Evolutionary conservation across 805 yeast species (phyloP), one percentile per base, ranked within the genome.

Genomic region (Henningerozyma blattae): DNA sequence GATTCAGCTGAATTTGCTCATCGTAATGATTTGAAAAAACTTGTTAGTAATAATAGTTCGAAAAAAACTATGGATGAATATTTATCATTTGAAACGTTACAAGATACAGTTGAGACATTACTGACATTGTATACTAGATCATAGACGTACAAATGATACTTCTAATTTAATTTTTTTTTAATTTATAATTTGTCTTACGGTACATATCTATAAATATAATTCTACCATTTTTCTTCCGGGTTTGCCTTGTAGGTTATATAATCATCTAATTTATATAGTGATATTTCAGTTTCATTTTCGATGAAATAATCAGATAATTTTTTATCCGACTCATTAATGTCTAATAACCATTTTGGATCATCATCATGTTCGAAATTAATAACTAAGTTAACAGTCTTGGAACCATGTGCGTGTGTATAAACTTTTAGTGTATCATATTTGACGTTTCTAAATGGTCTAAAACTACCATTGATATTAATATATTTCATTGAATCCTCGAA

Each of bases 371-470:
- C 95, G 54, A 91, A 70, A 54, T 91, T 91, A 41, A 91, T 81
- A 31, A 86, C 91, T 44, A 91, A 65, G 51, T 91, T 86, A 74
- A 86, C 80, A 2, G 95, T 83, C 59, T 91, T 91, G 20, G 94
- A 72, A 10, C 93, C 91, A 56, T 89, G 97, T 0, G 98, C 97
- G 52, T 85, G 86, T 19, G 95, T 81, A 59, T 91, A 91, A 5
- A 91, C 68, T 56, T 91, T 91, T 36, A 89, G 54, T 0, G 87
- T 65, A 50, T 89, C 82, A 42, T 75, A 81, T 0, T 59, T 64
- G 8, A 83, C 82, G 39, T 68, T 81, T 49, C 96, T 68, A 56
- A 75, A 87, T 2, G 97, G 94, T 48, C 95, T 68, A 38, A 77
- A 71, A 0, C 72, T 75, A 5, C 91, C 85, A 12, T 73, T 67